Evolutionary conservation across 345 rosid species (phyloP).

Genomic region (Pistacia atlantica): DNA sequence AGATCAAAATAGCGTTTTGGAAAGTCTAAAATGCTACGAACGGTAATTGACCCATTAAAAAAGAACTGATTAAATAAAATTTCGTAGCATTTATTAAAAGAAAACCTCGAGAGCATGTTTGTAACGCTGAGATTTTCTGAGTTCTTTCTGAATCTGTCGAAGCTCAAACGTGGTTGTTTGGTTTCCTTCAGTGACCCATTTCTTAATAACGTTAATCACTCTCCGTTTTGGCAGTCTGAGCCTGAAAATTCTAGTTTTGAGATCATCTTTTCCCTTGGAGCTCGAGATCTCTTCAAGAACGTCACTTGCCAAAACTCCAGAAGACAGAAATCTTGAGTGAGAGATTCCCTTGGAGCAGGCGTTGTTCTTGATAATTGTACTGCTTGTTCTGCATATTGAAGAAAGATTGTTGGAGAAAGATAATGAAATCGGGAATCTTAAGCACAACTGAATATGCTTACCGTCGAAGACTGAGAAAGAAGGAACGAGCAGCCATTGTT

Average conservation of each 20-base stretch:
- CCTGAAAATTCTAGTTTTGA: slow-evolving; percentile 73
- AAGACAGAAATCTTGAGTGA: slow-evolving; percentile 32
- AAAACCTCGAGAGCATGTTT: slow-evolving; percentile 95
- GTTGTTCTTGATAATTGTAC: not conserved
- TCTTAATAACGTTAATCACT: slow-evolving; percentile 67
- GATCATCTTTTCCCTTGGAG: slow-evolving; percentile 51
- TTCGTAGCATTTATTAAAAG: not conserved
- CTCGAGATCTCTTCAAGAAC: slow-evolving; percentile 34
- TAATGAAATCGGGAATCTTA: not conserved
- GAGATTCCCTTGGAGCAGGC: not conserved
- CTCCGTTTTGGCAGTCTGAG: slow-evolving; percentile 86
- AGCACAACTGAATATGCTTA: not conserved
- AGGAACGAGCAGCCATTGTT: slow-evolving; percentile 34
- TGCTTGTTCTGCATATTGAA: slow-evolving; percentile 24
- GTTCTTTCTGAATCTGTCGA: slow-evolving; percentile 74
- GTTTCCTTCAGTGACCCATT: slow-evolving; percentile 84
- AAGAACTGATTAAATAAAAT: not conserved
- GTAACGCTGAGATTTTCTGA: slow-evolving; percentile 73
- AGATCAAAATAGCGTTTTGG: no score
- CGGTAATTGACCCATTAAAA: no score
- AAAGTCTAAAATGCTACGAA: no score
- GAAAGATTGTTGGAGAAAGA: not conserved
- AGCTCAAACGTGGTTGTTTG: slow-evolving; percentile 55
- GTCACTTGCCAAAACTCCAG: slow-evolving; percentile 35
- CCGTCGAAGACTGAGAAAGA: slow-evolving; percentile 34